Evolutionary conservation across 2,329 filamentous ascomycete genomes (phyloP), one percentile per base, ranked within the genome.

Genomic region (Chaetothyriales sp.): DNA sequence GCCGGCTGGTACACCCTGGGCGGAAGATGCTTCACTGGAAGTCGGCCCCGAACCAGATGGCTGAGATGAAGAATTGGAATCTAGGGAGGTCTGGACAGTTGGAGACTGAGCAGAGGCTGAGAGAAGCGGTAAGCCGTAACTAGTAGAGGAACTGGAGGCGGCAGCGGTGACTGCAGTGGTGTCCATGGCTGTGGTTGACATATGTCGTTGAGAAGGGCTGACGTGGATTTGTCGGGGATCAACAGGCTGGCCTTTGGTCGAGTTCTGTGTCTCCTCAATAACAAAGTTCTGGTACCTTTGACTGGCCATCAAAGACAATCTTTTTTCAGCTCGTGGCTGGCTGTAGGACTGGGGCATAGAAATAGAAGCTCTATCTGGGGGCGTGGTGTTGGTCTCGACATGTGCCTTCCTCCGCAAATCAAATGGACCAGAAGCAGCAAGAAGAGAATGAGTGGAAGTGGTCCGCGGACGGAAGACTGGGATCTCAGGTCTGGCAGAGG

Each of bases 331-430:
- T 10, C 50, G 53, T n/a, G 62, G 56, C 45, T 63, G 62, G 55
- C 65, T 63, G 20, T 68, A 62, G 26, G 75, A 72, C 51, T 78
- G 74, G 42, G 80, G 78, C 75, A 84, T 81, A 57, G 77, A 82
- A 54, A 82, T 71, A 64, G 73, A 81, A 51, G 79, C 73, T 61
- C 74, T 73, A 52, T 79, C 78, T 55, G 76, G 73, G 63, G 77
- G 73, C 55, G 72, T 70, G 51, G 75, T 73, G 53, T 74, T 76
- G 26, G 75, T 76, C 56, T 77, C 76, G 32, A 80, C 72, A 60
- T 83, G 79, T 51, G 74, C 74, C 64, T 83, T 83, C 54, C 74
- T 75, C 57, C 65, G 66, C 18, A 60, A 57, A 46, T 61, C 57
- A 6, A 63, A 50, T 26, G 62, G 60, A 32, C 63, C 60, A 52